Base-by-base conservation (phyloP, 805 yeast species). In the Candida boleticola region DNA sequence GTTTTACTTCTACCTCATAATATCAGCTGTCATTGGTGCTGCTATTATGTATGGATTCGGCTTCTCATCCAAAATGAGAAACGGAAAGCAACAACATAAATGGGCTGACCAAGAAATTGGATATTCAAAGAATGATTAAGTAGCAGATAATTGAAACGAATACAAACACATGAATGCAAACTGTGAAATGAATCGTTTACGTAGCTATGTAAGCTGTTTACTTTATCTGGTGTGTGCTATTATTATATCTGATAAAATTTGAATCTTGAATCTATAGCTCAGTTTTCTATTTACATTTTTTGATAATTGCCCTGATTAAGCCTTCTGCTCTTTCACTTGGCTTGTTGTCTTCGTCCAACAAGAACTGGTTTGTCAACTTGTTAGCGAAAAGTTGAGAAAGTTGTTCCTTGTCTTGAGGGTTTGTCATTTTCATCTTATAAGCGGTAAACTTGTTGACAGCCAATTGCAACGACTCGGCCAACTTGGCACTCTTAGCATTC, bases 361-460 rank as follows among this genome's bases (percentile, higher is more conserved):
- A 51, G 42, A 56, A 66, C 25, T 52, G 55, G 29, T 60, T 53
- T 36, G 50, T 50, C 41, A 66, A 50, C 35, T 54, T 54, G 5
- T 50, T 50, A 13, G 60, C 54, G 46, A 50, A 69, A 23, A 45
- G 39, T 10, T 48, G 45, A 3, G 64, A 69, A 36, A 80, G 53
- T 20, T 57, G 51, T 13, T 54, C 58, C 36, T 63, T 62, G 39
- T 61, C 49, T 14, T 54, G 57, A 29, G 57, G 61, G 37, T 58
- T 57, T 34, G 47, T 50, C n/a, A 64, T 44, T 55, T 74, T 82
- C 48, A 58, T 50, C 47, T 75, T 72, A 55, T 79, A 81, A 6
- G 88, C 83, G 48, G 78, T 67, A 57, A 79, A 87, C 55, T 82
- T 80, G 56, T 83, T 85, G 33, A 89, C 85, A 16, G 89, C 73